Base-by-base conservation (phyloP, 768 basidiomycete genomes). In the Artomyces pyxidatus region DNA sequence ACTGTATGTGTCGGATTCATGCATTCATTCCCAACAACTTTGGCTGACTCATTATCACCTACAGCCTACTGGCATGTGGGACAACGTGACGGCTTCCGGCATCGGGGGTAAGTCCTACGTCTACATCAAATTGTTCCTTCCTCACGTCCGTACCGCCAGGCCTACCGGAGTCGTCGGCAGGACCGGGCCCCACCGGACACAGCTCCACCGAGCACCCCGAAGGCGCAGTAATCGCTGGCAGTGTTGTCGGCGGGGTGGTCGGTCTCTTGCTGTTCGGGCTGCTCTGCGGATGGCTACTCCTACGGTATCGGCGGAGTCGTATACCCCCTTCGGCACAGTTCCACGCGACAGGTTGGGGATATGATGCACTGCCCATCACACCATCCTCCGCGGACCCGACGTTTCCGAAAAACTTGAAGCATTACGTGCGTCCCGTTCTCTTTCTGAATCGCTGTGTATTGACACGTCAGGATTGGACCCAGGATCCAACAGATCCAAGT, bases 11-110 rank as follows among this genome's bases (percentile, higher is more conserved):
- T 12, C 3, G 1, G 30, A 11, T 19, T 38, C 12, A 16, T 4
- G 1, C 37, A 11, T 19, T 38, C 12, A 16, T 26, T 6, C 25
- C n/a, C 7, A 11, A 17, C 30, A 12, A 12, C 19, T 9, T 49
- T 12, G 19, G 17, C 16, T 26, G 22, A 43, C 9, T n/a, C 35
- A 6, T 16, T 22, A 23, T 3, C 25, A 11, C 21, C 10, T 28
- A 17, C 22, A 52, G 51, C 3, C 21, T 7, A n/a, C 46, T 43
- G 14, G 22, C 17, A 22, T 41, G 6, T 52, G 51, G 51, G 28
- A 48, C 22, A 52, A 48, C 14, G 27, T 52, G 22, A 27, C 47
- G 1, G 51, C 51, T 9, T 46, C 44, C 2, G 32, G 32, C 4
- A 7, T 7, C 32, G 32, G 32, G 4, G 32, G 32, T 35, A 8